Evolutionary conservation across 345 rosid genomes (phyloP).

Genomic region (Pistacia atlantica): DNA sequence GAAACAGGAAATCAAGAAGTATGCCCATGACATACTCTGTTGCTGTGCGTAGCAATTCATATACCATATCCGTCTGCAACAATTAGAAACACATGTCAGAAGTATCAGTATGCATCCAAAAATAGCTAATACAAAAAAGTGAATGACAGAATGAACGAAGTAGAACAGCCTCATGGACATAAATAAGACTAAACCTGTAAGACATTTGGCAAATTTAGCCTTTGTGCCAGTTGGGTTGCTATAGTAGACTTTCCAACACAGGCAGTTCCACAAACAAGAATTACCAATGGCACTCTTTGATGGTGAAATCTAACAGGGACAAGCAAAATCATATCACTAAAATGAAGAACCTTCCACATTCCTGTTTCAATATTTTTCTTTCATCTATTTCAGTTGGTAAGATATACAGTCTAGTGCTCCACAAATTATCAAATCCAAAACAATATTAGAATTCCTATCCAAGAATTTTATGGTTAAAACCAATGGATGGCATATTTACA

Average conservation of each 20-base stretch:
- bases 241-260: conserved; percentile 98
- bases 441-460: not conserved
- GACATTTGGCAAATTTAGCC: conserved; percentile 97
- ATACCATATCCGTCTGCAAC: conserved; percentile 87
- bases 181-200: conserved; percentile 59
- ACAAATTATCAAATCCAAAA: conserved; percentile 10
- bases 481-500: not conserved
- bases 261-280: conserved; percentile 99
- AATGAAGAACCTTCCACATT: conserved; percentile 6
- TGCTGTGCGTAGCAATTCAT: conserved; percentile 83
- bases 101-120: not conserved
- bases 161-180: not conserved
- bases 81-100: conserved; percentile 18
- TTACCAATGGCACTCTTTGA: conserved; percentile 95
- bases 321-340: conserved; percentile 13
- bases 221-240: conserved; percentile 97
- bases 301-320: conserved; percentile 79
- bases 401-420: not conserved
- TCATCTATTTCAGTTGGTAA: not conserved
- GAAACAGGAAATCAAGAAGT: not conserved
- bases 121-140: not conserved
- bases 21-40: conserved; percentile 64
- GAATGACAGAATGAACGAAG: not conserved
- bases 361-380: not conserved
- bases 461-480: not conserved